These are phyloP conservation scores for Dendrobium nobile DNA, from an alignment of 106 monocot species.

Conservation along the genomic window DNA sequence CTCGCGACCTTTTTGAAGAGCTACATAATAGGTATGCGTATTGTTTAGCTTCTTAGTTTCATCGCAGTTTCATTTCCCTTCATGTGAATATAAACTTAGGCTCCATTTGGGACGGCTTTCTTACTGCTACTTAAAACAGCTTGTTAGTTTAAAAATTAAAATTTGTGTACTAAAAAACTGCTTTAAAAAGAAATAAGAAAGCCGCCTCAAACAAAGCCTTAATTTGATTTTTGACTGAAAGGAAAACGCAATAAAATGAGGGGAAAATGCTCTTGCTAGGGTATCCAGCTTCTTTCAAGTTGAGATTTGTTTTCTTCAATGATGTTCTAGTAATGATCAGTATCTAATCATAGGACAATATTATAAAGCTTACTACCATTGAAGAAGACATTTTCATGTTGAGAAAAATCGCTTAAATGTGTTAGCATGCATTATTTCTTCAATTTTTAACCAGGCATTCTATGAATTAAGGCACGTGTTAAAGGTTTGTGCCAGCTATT, in stretches of 20 bases:
- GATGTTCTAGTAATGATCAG: neutral
- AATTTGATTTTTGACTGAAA: neutral
- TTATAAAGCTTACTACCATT: neutral
- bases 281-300: neutral
- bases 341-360: neutral
- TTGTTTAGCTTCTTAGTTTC: neutral
- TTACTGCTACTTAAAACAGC: too few species aligned
- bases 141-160: too few species aligned
- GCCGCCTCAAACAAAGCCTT: too few species aligned
- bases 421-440: too few species aligned
- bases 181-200: too few species aligned
- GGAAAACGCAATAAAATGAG: neutral
- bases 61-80: neutral
- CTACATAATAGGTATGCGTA: conserved; percentile 40
- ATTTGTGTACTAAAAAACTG: too few species aligned
- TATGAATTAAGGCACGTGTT: too few species aligned
- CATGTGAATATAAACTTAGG: neutral
- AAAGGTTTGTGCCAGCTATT: too few species aligned
- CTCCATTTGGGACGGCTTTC: too few species aligned
- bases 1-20: conserved; percentile 38
- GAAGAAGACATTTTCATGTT: neutral
- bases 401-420: neutral
- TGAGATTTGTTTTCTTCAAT: neutral
- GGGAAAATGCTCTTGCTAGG: neutral
- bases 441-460: too few species aligned